phyloP scores from a whole-genome alignment of 2,329 filamentous ascomycete species.

The Sordariomycetes sp. region DNA sequence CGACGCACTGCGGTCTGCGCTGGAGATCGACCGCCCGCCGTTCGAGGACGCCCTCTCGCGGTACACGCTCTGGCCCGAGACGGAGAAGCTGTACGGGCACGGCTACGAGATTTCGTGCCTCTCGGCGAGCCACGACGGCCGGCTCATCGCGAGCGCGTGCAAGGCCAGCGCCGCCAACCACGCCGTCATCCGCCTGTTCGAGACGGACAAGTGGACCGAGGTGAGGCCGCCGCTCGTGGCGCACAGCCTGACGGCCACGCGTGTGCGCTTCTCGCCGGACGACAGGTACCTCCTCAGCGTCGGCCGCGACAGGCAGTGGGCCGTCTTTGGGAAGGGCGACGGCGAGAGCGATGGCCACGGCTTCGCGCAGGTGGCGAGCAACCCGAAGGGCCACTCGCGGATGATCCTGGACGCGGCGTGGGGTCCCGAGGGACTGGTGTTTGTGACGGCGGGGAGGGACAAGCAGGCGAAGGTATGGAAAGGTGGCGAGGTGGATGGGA shows the following conservation, averaged over 20 bases:
- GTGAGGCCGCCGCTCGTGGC: conserved; percentile 72
- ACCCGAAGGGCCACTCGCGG: conserved; percentile 76
- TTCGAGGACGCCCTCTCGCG: conserved; percentile 83
- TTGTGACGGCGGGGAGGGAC: conserved; percentile 85
- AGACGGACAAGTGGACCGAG: conserved; percentile 80
- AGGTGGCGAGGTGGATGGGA: conserved; percentile 19
- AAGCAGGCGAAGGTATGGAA: conserved; percentile 71
- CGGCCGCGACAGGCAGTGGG: conserved; percentile 86
- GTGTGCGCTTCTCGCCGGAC: conserved; percentile 68
- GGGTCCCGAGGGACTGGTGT: conserved; percentile 51
- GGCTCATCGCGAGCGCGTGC: conserved; percentile 80
- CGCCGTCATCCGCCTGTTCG: conserved; percentile 85
- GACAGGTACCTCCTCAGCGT: conserved; percentile 74
- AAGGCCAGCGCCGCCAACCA: conserved; percentile 88
- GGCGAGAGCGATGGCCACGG: conserved; percentile 10
- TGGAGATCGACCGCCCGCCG: conserved; percentile 64
- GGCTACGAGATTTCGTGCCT: conserved; percentile 93
- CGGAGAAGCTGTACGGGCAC: conserved; percentile 94
- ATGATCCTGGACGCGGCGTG: conserved; percentile 90
- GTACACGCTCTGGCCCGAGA: conserved; percentile 90
- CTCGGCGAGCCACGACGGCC: conserved; percentile 64
- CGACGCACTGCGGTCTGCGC: conserved; percentile 45
- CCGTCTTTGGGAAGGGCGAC: conserved; percentile 54
- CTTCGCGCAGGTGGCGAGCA: conserved; percentile 52
- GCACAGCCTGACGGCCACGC: conserved; percentile 77